Base-by-base conservation (phyloP, 176 grass and related monocot species). In the Raddia guianensis region DNA sequence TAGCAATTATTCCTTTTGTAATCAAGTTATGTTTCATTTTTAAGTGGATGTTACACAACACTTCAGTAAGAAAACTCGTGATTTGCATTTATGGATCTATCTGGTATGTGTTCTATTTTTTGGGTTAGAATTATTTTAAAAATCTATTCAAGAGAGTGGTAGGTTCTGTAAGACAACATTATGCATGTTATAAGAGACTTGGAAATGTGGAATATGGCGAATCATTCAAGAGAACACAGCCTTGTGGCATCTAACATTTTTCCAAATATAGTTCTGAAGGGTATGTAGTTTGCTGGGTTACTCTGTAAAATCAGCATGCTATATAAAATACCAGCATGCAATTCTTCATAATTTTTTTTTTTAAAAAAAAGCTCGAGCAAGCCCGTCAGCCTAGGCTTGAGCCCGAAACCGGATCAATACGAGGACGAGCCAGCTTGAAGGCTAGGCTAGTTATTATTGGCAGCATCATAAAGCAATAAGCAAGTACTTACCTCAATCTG, bases 401-500 rank as follows among this genome's bases (percentile, higher is more conserved):
- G 37, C 37, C 4, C 37, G 37, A 40, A 40, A 40, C 37, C 37
- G 4, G 37, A 40, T 40, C 37, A 40, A 40, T 40, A 40, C 2
- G 37, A 40, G 37, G 37, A 3, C 37, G 37, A 40, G 37, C 37
- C 37, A 40, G 37, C 37, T 40, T 2, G 37, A 40, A 27, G 27
- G 27, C 27, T 27, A 27, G 27, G 27, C 27, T 27, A 27, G 27
- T 27, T 27, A 27, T 27, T 27, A 27, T 27, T 27, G 1, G 27
- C 27, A 27, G 27, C 27, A 27, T 18, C 21, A 57, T 66, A 53
- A 79, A 86, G 21, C 69, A 76, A 13, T 37, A 10, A 57, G 5
- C 63, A 70, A 70, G 6, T 76, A 76, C 87, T 87, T 43, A 91
- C 92, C 90, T 98, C 75, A 64, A 98, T 95, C 68, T 86, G 70